Percentiles rank a stretch among this genome's conserved stretches.
These are phyloP conservation scores for Pichia sp. DNA, from an alignment of 1,139 yeast species.

Conservation along the genomic window DNA sequence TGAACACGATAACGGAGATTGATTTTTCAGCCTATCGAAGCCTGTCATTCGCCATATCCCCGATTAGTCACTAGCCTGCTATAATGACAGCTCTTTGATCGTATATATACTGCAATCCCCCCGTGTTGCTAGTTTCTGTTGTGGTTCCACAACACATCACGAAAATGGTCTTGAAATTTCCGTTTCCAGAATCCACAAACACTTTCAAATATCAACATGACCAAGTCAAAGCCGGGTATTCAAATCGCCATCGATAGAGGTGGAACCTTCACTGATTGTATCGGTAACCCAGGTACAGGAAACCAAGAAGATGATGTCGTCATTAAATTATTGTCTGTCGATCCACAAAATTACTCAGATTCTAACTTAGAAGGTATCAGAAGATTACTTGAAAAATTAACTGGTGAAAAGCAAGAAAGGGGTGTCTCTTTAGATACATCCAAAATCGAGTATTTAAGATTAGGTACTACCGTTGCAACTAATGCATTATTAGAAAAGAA, in stretches of 20 bases:
- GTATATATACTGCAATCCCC: no score
- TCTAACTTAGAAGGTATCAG: conserved; percentile 93
- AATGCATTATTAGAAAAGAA: conserved; percentile 67
- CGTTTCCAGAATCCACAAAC: no score
- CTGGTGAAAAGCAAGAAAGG: conserved; percentile 50
- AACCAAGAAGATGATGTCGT: conserved; percentile 40
- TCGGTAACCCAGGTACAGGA: conserved; percentile 19
- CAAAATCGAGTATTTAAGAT: conserved; percentile 55
- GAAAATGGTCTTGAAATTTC: no score
- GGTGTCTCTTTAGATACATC: conserved; percentile 40
- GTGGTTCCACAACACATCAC: no score
- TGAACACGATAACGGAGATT: not conserved
- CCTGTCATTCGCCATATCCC: no score
- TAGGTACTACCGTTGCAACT: conserved; percentile 85
- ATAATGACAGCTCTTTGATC: not conserved
- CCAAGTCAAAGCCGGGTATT: conserved; percentile 5
- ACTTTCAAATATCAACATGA: not conserved
- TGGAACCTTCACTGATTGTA: conserved; percentile 23
- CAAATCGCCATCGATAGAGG: conserved; percentile 24
- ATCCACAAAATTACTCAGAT: conserved; percentile 81
- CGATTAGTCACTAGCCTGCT: not conserved
- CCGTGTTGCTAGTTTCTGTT: no score
- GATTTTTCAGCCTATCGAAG: conserved; percentile 1
- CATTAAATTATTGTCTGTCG: conserved; percentile 77
- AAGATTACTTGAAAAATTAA: conserved; percentile 62